phyloP scores from a whole-genome alignment of 352 stramenopile genomes.

The Phytophthora foliorum region DNA sequence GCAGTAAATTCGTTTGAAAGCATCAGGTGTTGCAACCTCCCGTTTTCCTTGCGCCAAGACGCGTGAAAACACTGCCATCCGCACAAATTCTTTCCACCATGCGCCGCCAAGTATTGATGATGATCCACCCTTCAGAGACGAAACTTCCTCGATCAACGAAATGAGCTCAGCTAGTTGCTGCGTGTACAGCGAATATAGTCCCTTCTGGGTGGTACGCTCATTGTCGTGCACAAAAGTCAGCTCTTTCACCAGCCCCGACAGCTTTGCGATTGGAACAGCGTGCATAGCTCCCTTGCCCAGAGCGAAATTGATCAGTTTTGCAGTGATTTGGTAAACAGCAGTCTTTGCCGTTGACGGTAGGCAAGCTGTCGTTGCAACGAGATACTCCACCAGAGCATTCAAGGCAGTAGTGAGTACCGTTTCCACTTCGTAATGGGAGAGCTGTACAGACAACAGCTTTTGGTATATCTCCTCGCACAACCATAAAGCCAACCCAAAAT shows the following conservation, averaged over 20 bases:
- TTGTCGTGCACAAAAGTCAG: constrained; percentile 72
- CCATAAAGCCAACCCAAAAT: constrained; percentile 83
- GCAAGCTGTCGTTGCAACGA: constrained; percentile 41
- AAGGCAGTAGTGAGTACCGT: constrained; percentile 61
- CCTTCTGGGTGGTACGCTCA: constrained; percentile 69
- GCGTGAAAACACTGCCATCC: constrained; percentile 70
- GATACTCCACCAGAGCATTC: constrained; percentile 61
- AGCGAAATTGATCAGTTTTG: constrained; percentile 76
- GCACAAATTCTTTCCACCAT: constrained; percentile 73
- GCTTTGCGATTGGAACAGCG: constrained; percentile 66
- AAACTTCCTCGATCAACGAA: constrained; percentile 70
- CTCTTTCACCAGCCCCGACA: constrained; percentile 62
- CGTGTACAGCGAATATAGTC: constrained; percentile 69
- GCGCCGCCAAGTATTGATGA: constrained; percentile 49
- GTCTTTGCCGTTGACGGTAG: constrained; percentile 59
- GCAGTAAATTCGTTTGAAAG: constrained; percentile 61
- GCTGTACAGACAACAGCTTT: constrained; percentile 55
- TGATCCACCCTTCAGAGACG: constrained; percentile 56
- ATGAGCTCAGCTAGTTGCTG: constrained; percentile 76
- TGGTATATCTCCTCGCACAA: constrained; percentile 76
- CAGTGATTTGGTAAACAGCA: constrained; percentile 61
- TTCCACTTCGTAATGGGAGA: constrained; percentile 72
- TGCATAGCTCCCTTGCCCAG: constrained; percentile 61
- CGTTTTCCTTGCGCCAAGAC: constrained; percentile 53
- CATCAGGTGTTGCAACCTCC: constrained; percentile 45